Conservation (phyloP, 306 rosid genomes). For the Rosa lucieae region DNA sequence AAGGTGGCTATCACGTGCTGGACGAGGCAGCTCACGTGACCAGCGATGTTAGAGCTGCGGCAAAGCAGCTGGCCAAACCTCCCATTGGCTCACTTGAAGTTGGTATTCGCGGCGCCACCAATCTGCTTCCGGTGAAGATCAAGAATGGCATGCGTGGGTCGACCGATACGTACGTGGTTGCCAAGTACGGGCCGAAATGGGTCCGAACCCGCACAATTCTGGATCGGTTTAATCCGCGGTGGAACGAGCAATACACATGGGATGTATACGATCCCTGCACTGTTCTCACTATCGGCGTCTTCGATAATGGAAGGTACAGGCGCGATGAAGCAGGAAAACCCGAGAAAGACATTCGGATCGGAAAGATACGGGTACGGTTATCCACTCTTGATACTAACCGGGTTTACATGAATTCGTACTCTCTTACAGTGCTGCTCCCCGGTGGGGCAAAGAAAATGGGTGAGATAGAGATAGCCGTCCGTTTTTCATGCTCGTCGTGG, state of each 20-base stretch:
- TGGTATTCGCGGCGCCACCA: constrained; percentile 75
- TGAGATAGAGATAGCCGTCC: constrained; percentile 72
- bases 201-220: constrained; percentile 75
- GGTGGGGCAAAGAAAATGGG: constrained; percentile 90
- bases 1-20: constrained; percentile 91
- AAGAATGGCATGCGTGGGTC: constrained; percentile 74
- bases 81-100: constrained; percentile 78
- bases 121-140: constrained; percentile 74
- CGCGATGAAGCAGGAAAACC: constrained; percentile 47
- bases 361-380: constrained; percentile 67
- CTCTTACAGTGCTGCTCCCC: constrained; percentile 63
- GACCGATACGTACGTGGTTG: constrained; percentile 74
- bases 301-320: constrained; percentile 71
- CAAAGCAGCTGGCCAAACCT: constrained; percentile 58
- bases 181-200: constrained; percentile 88
- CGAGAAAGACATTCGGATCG: constrained; percentile 57
- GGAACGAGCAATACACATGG: constrained; percentile 96
- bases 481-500: constrained; percentile 83
- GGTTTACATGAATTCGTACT: constrained; percentile 57
- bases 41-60: constrained; percentile 73
- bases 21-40: constrained; percentile 89
- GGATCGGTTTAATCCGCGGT: constrained; percentile 74
- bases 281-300: constrained; percentile 70
- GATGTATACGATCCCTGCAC: constrained; percentile 84
- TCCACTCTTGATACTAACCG: constrained; percentile 72